Conservation (phyloP, 441 rosid species). For the California macrophylla region DNA sequence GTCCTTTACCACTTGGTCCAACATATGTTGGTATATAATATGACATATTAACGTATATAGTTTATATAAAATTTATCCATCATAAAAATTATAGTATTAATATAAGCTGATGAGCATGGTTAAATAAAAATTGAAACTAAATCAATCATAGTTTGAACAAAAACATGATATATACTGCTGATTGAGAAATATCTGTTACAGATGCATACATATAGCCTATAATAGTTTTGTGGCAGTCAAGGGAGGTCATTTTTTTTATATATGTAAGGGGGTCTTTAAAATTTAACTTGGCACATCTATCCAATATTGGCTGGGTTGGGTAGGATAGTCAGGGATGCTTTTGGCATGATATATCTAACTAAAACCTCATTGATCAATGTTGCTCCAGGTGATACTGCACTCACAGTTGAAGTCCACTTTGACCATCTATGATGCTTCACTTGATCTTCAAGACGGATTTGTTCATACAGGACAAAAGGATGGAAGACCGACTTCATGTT, state of each 20-base stretch:
- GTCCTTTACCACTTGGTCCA: not conserved
- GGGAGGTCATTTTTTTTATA: not conserved
- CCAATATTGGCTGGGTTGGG: not conserved
- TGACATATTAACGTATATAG: not conserved
- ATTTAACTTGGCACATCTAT: not conserved
- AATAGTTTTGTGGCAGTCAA: not conserved
- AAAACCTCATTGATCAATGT: slow-evolving; percentile 8
- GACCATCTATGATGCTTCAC: slow-evolving; percentile 81
- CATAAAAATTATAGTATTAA: no score
- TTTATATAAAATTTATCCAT: no score
- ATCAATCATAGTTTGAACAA: no score
- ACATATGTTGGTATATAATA: not conserved
- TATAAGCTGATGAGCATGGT: not conserved
- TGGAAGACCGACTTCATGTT: slow-evolving; percentile 75
- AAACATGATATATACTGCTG: not conserved
- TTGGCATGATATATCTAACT: not conserved
- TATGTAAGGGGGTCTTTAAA: not conserved
- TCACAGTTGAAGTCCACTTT: slow-evolving; percentile 87
- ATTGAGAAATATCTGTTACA: not conserved
- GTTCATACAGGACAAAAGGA: slow-evolving; percentile 50
- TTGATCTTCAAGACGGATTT: slow-evolving; percentile 93
- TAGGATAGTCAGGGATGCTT: not conserved
- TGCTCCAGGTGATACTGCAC: slow-evolving; percentile 70
- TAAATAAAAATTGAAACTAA: no score
- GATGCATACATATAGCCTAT: not conserved